Percentiles rank a stretch among this genome's conserved stretches.
These are phyloP conservation scores for Lophium mytilinum DNA, from an alignment of 495 filamentous ascomycete species.

Conservation along the genomic window DNA sequence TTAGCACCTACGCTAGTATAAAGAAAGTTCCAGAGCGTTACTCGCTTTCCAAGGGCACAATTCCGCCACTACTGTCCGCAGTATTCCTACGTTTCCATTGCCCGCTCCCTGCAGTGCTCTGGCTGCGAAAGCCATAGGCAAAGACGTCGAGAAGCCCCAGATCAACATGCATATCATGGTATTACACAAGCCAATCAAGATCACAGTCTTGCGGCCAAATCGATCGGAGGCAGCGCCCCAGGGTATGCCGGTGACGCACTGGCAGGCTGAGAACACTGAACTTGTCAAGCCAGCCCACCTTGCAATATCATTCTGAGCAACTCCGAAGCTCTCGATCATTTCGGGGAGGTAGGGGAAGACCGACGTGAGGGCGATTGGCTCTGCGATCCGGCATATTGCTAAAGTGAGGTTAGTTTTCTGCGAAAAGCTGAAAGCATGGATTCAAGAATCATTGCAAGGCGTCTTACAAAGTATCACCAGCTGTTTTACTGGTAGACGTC, in stretches of 20 bases:
- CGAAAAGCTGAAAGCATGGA: neutral
- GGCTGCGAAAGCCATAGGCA: constrained; percentile 62
- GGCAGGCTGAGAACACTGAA: constrained; percentile 63
- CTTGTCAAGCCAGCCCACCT: constrained; percentile 69
- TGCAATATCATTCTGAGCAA: constrained; percentile 63
- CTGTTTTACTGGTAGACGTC: constrained; percentile 30
- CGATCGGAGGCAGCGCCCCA: constrained; percentile 75
- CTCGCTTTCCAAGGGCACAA: constrained; percentile 61
- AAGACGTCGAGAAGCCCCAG: constrained; percentile 68
- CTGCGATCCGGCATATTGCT: constrained; percentile 77
- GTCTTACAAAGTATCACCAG: constrained; percentile 28
- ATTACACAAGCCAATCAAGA: constrained; percentile 58
- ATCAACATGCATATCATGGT: constrained; percentile 66
- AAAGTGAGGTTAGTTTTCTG: neutral
- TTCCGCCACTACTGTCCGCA: constrained; percentile 62
- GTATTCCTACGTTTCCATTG: constrained; percentile 63
- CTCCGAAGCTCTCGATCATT: constrained; percentile 73
- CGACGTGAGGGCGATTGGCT: constrained; percentile 75
- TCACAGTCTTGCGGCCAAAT: constrained; percentile 66
- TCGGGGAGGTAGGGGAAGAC: constrained; percentile 87
- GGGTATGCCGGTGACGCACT: constrained; percentile 62
- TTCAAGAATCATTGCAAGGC: neutral
- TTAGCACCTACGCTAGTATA: neutral
- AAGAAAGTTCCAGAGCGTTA: neutral
- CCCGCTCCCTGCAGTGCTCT: constrained; percentile 59